Evolutionary conservation across 108 stramenopile species (phyloP).

Genomic region (Mediolabrus comicus): DNA sequence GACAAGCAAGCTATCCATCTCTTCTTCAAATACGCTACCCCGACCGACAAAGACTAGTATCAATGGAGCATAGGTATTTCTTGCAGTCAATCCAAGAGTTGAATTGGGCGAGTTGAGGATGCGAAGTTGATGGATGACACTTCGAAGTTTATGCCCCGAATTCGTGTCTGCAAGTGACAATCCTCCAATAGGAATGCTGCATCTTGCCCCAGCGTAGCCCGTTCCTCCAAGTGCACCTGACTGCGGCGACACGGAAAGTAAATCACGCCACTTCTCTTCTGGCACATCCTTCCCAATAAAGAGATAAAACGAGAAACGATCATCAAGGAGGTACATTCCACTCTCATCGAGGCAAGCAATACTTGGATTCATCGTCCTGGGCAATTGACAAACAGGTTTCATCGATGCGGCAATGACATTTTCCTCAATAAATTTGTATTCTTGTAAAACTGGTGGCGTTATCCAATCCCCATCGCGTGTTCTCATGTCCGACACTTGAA

Average conservation of each 20-base stretch:
- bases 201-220: not conserved
- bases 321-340: constrained; percentile 67
- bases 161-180: constrained; percentile 25
- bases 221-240: not conserved
- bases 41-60: constrained; percentile 46
- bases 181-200: constrained; percentile 24
- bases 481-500: constrained; percentile 40
- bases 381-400: constrained; percentile 52
- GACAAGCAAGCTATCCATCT: constrained; percentile 52
- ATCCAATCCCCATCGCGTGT: constrained; percentile 51
- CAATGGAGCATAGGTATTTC: constrained; percentile 42
- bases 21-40: constrained; percentile 49
- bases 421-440: constrained; percentile 22
- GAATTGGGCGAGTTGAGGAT: constrained; percentile 34
- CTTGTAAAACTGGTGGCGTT: constrained; percentile 23
- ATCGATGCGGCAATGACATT: constrained; percentile 40
- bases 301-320: constrained; percentile 53
- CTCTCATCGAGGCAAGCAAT: constrained; percentile 55
- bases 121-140: constrained; percentile 32
- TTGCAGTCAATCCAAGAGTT: constrained; percentile 23
- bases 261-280: constrained; percentile 34
- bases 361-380: constrained; percentile 50
- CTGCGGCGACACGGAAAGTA: constrained; percentile 19
- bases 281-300: constrained; percentile 56
- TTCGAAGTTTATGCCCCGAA: constrained; percentile 29